These are phyloP conservation scores for Neonothopanus nambi DNA, from an alignment of 1,284 basidiomycete species.

Conservation along the genomic window DNA sequence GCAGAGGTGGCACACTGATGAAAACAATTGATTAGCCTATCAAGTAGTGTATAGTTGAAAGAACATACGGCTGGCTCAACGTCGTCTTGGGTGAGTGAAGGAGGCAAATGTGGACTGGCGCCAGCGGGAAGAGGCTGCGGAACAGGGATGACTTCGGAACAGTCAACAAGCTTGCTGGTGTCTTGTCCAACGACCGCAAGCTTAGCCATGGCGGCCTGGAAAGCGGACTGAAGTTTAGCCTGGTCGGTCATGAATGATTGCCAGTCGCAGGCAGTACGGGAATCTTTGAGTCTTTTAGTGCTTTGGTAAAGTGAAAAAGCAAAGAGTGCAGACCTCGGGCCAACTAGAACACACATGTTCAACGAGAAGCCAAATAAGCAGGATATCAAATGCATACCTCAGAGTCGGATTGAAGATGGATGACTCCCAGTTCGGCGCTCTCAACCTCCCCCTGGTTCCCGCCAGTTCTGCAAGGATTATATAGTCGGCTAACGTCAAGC, in stretches of 20 bases:
- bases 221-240: slow-evolving; percentile 30
- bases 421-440: slow-evolving; percentile 37
- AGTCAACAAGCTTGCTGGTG: slow-evolving; percentile 32
- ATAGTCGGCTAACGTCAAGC: background rate
- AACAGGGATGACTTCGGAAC: slow-evolving; percentile 38
- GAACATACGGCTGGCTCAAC: slow-evolving; percentile 35
- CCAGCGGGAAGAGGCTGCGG: slow-evolving; percentile 27
- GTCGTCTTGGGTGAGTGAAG: slow-evolving; percentile 31
- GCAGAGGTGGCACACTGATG: slow-evolving; percentile 27
- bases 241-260: slow-evolving; percentile 39
- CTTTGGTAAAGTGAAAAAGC: background rate
- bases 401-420: slow-evolving; percentile 43
- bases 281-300: slow-evolving; percentile 17
- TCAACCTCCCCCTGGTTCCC: slow-evolving; percentile 36
- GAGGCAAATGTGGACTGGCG: slow-evolving; percentile 32
- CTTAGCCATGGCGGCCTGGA: slow-evolving; percentile 38
- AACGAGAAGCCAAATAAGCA: slow-evolving; percentile 1
- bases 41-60: background rate
- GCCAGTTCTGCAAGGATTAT: slow-evolving; percentile 19
- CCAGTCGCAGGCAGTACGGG: slow-evolving; percentile 37
- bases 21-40: background rate
- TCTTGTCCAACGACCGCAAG: slow-evolving; percentile 36
- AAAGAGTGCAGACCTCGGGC: too few relatives aligned
- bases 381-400: slow-evolving; percentile 19
- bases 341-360: background rate